Base-by-base conservation (phyloP, 2,329 filamentous ascomycete genomes). In the Emergomyces pasteurianus region DNA sequence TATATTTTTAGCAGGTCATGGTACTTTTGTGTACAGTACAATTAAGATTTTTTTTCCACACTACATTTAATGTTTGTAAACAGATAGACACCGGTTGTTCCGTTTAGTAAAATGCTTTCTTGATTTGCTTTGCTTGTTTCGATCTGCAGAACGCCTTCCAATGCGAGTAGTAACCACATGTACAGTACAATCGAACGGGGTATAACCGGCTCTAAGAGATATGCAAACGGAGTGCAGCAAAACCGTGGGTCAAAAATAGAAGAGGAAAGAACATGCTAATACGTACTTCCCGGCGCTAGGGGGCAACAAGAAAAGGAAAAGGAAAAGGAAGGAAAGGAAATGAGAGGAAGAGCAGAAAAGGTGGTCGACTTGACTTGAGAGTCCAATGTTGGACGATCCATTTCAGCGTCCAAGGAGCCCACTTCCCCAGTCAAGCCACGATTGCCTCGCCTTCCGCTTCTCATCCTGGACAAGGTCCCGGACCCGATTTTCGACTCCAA, bases 401-500 rank as follows among this genome's bases (percentile, higher is more conserved):
- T 63, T 46, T 49, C 47, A 63, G 58, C 43, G 64, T 65, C 36
- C 69, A 64, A 28, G 73, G 68, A 40, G 68, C 64, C 23, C 69
- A 65, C 55, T 67, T 66, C 23, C 69, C 69, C 40, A 83, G 81
- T 72, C 84, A 78, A 85, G 73, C 86, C 86, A 88, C 63, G 75
- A 75, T 54, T 65, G 83, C 79, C 69, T 83, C 66, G 52, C 49
- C n/a, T 63, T 63, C 14, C 79, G 83, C 73, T 85, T 82, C 8
- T 88, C 80, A 64, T 84, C 82, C 16, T 70, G 70, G 69, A 88
- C 83, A 38, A 91, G 73, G 65, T 84, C 82, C 47, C 83, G 80
- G 0, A 87, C 83, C 46, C 84, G 78, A 47, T 73, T 79, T 77
- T 88, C 89, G 56, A 90, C 81, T 59, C 89, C 86, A 53, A 82